Percentiles rank a stretch among this genome's conserved stretches.
Evolutionary conservation across 129 eudicot species (phyloP).

Genomic region (Arctium minus): DNA sequence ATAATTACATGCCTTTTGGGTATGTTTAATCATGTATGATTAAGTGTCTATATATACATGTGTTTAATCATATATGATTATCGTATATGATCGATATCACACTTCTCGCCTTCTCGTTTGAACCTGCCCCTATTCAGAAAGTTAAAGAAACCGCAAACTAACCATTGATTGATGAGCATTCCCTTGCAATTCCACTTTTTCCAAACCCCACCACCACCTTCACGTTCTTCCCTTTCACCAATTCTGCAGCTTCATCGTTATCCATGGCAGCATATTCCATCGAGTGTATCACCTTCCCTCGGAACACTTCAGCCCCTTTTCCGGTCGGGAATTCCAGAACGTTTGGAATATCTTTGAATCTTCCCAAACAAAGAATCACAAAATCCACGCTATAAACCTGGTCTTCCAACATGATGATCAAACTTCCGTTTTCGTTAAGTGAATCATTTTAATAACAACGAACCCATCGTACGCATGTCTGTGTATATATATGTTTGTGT

Average conservation of each 20-base stretch:
- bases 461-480: no score
- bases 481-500: no score
- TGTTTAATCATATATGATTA: no score
- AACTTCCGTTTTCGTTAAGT: background rate
- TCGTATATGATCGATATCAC: no score
- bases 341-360: slow-evolving; percentile 59
- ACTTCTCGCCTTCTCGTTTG: no score
- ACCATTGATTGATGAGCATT: slow-evolving; percentile 51
- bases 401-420: background rate
- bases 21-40: no score
- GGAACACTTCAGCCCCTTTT: slow-evolving; percentile 47
- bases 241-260: slow-evolving; percentile 24
- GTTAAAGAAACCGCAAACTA: background rate
- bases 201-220: slow-evolving; percentile 47
- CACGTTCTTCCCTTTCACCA: slow-evolving; percentile 45
- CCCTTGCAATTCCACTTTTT: slow-evolving; percentile 55
- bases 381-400: slow-evolving; percentile 52
- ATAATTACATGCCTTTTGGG: no score
- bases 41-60: no score
- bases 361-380: slow-evolving; percentile 59
- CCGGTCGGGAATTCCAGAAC: slow-evolving; percentile 49
- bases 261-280: slow-evolving; percentile 52
- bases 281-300: slow-evolving; percentile 56
- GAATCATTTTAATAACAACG: no score
- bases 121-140: no score